A percentile compares a stretch with the other conserved stretches of the same genome.
Conservation (phyloP, 306 rosid genomes). For the Medicago truncatula region DNA sequence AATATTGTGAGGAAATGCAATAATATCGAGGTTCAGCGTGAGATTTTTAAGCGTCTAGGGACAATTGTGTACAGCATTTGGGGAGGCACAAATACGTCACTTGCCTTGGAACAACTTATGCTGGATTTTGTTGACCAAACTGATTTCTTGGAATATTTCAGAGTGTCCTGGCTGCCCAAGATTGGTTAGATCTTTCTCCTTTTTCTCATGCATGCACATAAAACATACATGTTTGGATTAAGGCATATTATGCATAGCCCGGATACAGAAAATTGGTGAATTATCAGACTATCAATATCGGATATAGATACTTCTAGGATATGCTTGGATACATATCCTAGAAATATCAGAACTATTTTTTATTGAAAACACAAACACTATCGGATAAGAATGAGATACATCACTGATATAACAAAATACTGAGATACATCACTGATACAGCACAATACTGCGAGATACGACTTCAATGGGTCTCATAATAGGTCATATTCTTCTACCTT, state of each 20-base stretch:
- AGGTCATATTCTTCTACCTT: no score
- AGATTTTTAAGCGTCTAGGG: conserved; percentile 85
- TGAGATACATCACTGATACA: neutral
- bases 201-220: conserved; percentile 40
- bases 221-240: conserved; percentile 11
- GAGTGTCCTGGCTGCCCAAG: conserved; percentile 84
- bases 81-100: conserved; percentile 60
- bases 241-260: conserved; percentile 17
- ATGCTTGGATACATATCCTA: neutral
- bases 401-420: neutral
- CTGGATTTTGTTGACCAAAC: conserved; percentile 89
- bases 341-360: neutral
- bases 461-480: neutral
- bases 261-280: neutral
- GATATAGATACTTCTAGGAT: neutral
- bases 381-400: neutral
- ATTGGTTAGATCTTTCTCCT: conserved; percentile 75
- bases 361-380: no score
- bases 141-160: conserved; percentile 87
- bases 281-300: neutral
- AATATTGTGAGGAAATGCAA: conserved; percentile 80
- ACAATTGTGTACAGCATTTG: conserved; percentile 69
- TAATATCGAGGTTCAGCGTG: conserved; percentile 79
- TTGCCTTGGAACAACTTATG: conserved; percentile 66
- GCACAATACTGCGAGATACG: neutral